Conservation (phyloP, 306 rosid genomes). For the Trichosanthes truncata region DNA sequence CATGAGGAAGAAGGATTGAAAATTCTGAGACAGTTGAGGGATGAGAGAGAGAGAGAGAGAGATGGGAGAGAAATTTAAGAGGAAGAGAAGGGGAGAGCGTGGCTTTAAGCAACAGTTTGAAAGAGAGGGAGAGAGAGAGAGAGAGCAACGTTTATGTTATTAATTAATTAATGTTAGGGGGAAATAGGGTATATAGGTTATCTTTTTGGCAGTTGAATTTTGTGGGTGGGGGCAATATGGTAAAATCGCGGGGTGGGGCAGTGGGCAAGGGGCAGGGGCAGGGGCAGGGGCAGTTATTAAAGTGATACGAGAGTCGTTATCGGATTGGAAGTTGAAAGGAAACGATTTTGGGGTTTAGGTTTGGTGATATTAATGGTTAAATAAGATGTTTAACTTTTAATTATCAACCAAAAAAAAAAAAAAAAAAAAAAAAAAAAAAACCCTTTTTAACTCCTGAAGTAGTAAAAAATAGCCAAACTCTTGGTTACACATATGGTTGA, state of each 20-base stretch:
- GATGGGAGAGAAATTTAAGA: not conserved
- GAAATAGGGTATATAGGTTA: not conserved
- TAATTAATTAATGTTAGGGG: not conserved
- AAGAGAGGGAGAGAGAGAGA: not conserved
- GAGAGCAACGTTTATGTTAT: not conserved
- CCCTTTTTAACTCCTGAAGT: too few species aligned
- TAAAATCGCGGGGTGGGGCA: not conserved
- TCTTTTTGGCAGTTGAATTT: conserved; percentile 3
- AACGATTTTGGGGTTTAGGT: not conserved
- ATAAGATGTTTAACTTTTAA: too few species aligned
- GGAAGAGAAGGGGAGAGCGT: conserved; percentile 8
- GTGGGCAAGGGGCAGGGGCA: not conserved
- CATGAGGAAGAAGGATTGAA: not conserved
- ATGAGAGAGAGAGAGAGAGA: not conserved
- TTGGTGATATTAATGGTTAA: not conserved
- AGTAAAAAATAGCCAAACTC: too few species aligned
- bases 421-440: too few species aligned
- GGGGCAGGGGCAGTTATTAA: not conserved
- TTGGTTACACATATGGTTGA: too few species aligned
- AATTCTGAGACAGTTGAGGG: not conserved
- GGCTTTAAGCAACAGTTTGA: conserved; percentile 17
- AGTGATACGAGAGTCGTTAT: not conserved
- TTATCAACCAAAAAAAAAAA: too few species aligned
- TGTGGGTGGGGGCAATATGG: not conserved
- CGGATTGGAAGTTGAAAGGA: conserved; percentile 5